These are phyloP conservation scores for Lithospermum erythrorhizon DNA, from an alignment of 257 asterid species.

Conservation along the genomic window DNA sequence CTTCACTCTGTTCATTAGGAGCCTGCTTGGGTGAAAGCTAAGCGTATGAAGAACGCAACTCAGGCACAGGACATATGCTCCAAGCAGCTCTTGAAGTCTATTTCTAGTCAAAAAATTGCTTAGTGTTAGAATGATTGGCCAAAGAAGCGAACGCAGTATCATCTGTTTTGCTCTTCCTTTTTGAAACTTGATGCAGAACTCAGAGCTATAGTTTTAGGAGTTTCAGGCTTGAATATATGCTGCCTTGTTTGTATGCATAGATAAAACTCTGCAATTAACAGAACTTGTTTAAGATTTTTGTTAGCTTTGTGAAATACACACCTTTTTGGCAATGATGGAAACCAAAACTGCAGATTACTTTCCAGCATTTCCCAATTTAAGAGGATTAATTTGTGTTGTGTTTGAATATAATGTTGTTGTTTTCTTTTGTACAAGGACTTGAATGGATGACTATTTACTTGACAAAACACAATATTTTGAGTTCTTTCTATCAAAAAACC, in stretches of 20 bases:
- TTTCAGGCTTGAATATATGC: neutral
- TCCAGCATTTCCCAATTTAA: too few relatives aligned
- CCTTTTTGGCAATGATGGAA: neutral
- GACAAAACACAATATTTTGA: too few relatives aligned
- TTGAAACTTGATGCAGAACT: neutral
- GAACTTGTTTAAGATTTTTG: neutral
- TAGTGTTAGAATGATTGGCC: conserved; percentile 27
- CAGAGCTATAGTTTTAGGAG: neutral
- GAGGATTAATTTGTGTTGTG: neutral
- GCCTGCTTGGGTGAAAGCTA: conserved; percentile 86
- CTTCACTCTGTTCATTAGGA: conserved; percentile 32
- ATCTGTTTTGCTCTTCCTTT: neutral
- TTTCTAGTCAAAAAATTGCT: conserved; percentile 41
- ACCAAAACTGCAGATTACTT: neutral
- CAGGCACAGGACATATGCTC: conserved; percentile 75
- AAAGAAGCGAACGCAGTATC: neutral
- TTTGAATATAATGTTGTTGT: neutral
- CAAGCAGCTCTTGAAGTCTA: conserved; percentile 60
- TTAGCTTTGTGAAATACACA: neutral
- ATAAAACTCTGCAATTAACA: neutral
- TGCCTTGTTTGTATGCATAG: neutral
- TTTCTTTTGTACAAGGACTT: neutral
- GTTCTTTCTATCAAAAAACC: neutral
- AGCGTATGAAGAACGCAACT: conserved; percentile 62
- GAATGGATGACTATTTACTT: neutral